A percentile compares a stretch with the other conserved stretches of the same genome.
Evolutionary conservation across 345 rosid genomes (phyloP).

Genomic region (Durio zibethinus): DNA sequence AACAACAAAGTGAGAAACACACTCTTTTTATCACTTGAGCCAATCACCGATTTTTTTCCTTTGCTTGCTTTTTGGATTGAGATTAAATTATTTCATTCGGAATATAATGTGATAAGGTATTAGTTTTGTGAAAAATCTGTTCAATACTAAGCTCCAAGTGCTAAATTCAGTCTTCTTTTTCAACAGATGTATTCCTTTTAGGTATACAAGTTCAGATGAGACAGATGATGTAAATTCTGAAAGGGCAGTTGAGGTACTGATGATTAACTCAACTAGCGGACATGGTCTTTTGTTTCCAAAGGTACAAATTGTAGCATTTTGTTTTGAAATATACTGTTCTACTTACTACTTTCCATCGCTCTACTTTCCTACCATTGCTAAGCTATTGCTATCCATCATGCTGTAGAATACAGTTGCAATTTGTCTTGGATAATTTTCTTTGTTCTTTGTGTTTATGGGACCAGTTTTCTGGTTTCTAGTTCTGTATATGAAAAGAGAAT

Average conservation of each 20-base stretch:
- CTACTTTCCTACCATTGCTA: neutral
- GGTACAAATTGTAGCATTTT: slow-evolving; percentile 24
- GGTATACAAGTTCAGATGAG: slow-evolving; percentile 29
- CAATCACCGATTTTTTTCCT: too few species aligned
- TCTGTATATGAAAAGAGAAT: neutral
- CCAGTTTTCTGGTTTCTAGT: neutral
- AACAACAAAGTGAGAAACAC: too few species aligned
- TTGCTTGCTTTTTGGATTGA: too few species aligned
- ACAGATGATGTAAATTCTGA: slow-evolving; percentile 20
- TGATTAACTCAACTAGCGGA: slow-evolving; percentile 49
- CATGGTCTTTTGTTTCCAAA: slow-evolving; percentile 57
- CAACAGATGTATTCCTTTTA: slow-evolving; percentile 49
- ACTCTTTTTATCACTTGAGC: too few species aligned
- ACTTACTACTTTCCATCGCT: neutral
- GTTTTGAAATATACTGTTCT: neutral
- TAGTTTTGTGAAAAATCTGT: neutral
- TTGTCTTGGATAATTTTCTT: neutral
- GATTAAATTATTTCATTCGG: neutral
- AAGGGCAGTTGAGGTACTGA: slow-evolving; percentile 38
- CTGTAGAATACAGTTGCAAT: neutral
- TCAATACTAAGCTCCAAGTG: neutral
- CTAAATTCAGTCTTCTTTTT: neutral
- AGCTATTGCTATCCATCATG: neutral
- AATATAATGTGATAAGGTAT: neutral
- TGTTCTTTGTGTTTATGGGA: neutral